Evolutionary conservation across 805 yeast genomes (phyloP).

Genomic region (Suhomyces emberorum): DNA sequence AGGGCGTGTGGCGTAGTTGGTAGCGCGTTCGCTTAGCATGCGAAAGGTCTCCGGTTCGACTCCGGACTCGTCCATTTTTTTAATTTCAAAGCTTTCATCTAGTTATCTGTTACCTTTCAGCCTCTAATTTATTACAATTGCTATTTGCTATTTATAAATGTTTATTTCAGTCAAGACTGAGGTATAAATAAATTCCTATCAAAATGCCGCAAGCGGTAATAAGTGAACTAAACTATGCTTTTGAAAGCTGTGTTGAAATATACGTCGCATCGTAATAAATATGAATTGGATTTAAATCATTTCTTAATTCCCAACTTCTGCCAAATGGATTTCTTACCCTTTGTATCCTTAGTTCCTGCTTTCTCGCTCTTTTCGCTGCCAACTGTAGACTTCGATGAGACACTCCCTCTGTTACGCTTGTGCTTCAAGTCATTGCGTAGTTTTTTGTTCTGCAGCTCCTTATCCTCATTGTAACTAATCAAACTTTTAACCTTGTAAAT

Average conservation of each 20-base stretch:
- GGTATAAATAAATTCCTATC: too few relatives aligned
- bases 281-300: too few relatives aligned
- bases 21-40: constrained; percentile 50
- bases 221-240: too few relatives aligned
- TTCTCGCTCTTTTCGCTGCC: constrained; percentile 6
- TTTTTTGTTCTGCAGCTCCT: constrained; percentile 17
- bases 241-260: too few relatives aligned
- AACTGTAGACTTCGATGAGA: constrained; percentile 8
- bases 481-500: constrained; percentile 42
- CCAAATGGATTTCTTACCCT: constrained; percentile 11
- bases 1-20: constrained; percentile 50
- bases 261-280: too few relatives aligned
- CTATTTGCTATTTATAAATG: too few relatives aligned
- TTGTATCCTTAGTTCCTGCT: constrained; percentile 2
- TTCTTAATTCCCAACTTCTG: constrained; percentile 14
- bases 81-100: too few relatives aligned
- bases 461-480: constrained; percentile 33
- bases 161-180: too few relatives aligned
- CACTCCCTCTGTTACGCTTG: constrained; percentile 4
- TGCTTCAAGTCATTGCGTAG: constrained; percentile 9
- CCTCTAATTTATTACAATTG: too few relatives aligned
- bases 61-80: constrained; percentile 38
- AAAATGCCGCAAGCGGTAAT: too few relatives aligned
- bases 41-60: constrained; percentile 48
- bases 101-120: too few relatives aligned